Base-by-base conservation (phyloP, 2,329 filamentous ascomycete genomes). In the Pseudocercospora vitis region DNA sequence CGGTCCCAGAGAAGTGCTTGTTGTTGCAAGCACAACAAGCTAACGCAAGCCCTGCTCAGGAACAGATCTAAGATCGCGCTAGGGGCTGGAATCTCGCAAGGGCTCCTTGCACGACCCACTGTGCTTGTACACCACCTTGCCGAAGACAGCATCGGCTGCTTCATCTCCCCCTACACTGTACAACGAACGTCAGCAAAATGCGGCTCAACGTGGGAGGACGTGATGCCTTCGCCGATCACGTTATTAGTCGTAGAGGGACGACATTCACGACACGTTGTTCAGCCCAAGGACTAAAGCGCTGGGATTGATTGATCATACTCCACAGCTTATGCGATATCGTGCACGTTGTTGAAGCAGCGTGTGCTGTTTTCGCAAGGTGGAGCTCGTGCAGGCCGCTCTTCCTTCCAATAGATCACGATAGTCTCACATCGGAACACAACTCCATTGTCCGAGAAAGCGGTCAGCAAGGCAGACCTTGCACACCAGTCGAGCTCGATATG, bases 111-210 rank as follows among this genome's bases (percentile, higher is more conserved):
- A 29, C 14, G 28, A 47, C 26, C 26, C 26, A 32, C 26, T 7
- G 42, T 46, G 16, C 42, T 39, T 39, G 5, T 19, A 21, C 35
- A 40, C 44, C 44, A 47, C 44, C 7, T n/a, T 32, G 19, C 23
- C 14, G 35, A n/a, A 14, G n/a, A 39, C 16, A 46, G 24, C 28
- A 46, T 50, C 52, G 52, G 37, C 44, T 42, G 37, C 37, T 26
- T 18, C 21, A 37, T 50, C 39, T 47, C 33, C 42, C 35, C 48
- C n/a, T 19, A 11, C 24, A 29, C 18, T n/a, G 42, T 52, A 14
- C 29, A 40, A 48, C 42, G 14, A 19, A 48, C 46, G 51, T 53
- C 51, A 53, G 37, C 45, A 31, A 54, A 7, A 50, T 50, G 35
- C 52, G 21, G 23, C 46, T 26, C 19, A 46, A 47, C 14, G 29